Base-by-base conservation (phyloP, 306 rosid genomes). In the Ceratonia siliqua region DNA sequence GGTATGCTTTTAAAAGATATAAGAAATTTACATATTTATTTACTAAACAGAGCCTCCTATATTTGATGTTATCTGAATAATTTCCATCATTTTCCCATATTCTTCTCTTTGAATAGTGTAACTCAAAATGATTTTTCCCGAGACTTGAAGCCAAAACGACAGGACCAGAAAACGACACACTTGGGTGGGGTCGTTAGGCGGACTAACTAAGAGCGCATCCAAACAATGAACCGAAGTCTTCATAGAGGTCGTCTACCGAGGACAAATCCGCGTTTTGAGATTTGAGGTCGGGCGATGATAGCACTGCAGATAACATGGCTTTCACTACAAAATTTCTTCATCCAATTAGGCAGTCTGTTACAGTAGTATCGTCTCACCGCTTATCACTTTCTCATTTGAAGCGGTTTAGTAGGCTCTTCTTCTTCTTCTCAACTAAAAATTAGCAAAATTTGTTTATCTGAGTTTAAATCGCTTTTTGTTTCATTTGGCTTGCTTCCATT, bases 301-400 rank as follows among this genome's bases (percentile, higher is more conserved):
- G 22, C 30, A 14, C 54, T 22, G 7, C 36, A 7, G 25, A 8
- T 17, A 46, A 7, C 55, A 81, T 84, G 88, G 85, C 73, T 10
- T 52, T 2, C 25, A 27, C 78, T 1, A 10, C 68, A 35, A 84
- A 63, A 55, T 56, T 85, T 15, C 66, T 81, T 59, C 55, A 38
- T 58, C 83, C 81, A 58, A 5, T 81, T n/a, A 72, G 56, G 13
- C 83, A 70, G 42, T 74, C 82, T 48, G 56, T 75, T 2, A 33
- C 38, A 57, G 11, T 36, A 14, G 20, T 70, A 10, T 53, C 73
- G 48, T 74, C 81, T 74, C 85, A 5, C 7, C 0, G 68, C 9
- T 48, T 70, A 21, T 59, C 76, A 32, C 49, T 62, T 41, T 49
- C 73, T 63, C 73, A 35, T 46, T n/a, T 74, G 3, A 69, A 67